Evolutionary conservation across 805 yeast genomes (phyloP), one percentile per base, ranked within the genome.

Genomic region (Wickerhamomyces ciferrii): DNA sequence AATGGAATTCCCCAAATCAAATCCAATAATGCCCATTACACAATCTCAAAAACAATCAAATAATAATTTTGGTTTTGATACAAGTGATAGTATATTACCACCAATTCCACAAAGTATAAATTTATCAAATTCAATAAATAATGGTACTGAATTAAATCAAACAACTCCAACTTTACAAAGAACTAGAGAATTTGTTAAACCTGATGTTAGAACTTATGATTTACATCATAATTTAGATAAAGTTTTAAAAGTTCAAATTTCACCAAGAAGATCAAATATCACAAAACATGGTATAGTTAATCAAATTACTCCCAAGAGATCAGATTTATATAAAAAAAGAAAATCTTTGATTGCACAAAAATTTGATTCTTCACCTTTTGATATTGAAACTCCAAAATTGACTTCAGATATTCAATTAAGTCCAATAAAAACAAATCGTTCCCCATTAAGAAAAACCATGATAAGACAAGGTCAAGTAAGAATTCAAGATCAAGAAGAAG

Each of bases 1-100:
- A 24, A 24, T 24, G 27, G 27, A 24, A 24, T 7, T 6, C 10
- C 6, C 27, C 6, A 24, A 24, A 24, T 7, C 27, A 7, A 60
- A 60, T 34, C 64, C 64, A 37, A 58, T 60, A 8, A 59, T 60
- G 62, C 64, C 64, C n/a, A n/a, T n/a, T n/a, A n/a, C n/a, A n/a
- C n/a, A n/a, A n/a, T n/a, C n/a, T n/a, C n/a, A n/a, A n/a, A n/a
- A 13, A 37, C 43, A 14, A 42, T 57, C 2, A 24, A 19, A 17
- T 14, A 46, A 41, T 20, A 51, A 48, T 15, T 46, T 46, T 15
- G 61, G 53, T 2, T 60, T 58, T 42, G 64, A 60, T 35, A 56
- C 63, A 6, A 54, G 61, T 2, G 64, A 60, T 42, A 53, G 58
- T 39, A 58, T 58, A 4, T 23, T 59, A 14, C 63, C 63, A 1